phyloP scores from a whole-genome alignment of 371 early-diverging fungal species.

The Gilbertella persicaria region DNA sequence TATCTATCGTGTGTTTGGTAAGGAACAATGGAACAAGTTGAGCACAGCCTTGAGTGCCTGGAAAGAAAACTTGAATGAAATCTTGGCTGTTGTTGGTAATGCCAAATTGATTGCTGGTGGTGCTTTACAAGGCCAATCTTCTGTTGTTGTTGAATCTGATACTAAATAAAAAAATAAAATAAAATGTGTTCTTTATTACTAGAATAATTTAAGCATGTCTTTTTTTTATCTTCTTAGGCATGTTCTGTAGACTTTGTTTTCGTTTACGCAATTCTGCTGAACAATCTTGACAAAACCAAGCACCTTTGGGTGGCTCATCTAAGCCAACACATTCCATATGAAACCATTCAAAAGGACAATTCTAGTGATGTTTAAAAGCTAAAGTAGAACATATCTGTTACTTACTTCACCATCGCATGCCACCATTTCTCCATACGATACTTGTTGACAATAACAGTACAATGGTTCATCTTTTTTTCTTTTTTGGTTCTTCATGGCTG shows the following conservation, averaged over 20 bases:
- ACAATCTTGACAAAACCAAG: constrained; percentile 91
- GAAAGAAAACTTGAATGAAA: constrained; percentile 78
- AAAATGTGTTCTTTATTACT: constrained; percentile 4
- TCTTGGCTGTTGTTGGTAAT: constrained; percentile 80
- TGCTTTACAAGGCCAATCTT: constrained; percentile 36
- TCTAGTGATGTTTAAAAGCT: constrained; percentile 24
- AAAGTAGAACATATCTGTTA: background rate
- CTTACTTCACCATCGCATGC: constrained; percentile 92
- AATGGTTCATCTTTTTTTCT: constrained; percentile 73
- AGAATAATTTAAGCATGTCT: constrained; percentile 4
- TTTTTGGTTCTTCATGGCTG: constrained; percentile 18
- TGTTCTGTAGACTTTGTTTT: constrained; percentile 7
- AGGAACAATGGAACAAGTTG: constrained; percentile 81
- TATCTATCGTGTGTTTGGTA: constrained; percentile 83
- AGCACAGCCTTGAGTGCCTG: constrained; percentile 72
- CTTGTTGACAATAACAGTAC: constrained; percentile 94
- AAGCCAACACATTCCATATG: constrained; percentile 93
- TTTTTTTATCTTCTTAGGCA: constrained; percentile 19
- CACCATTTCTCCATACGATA: constrained; percentile 98
- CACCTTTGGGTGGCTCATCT: constrained; percentile 80
- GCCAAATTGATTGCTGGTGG: constrained; percentile 74
- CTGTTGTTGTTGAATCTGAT: constrained; percentile 40
- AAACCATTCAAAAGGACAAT: constrained; percentile 87
- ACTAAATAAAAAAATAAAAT: constrained; percentile 15
- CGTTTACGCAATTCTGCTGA: constrained; percentile 49